Evolutionary conservation across 2,329 filamentous ascomycete species (phyloP).

Genomic region (Cryoendolithus antarcticus): DNA sequence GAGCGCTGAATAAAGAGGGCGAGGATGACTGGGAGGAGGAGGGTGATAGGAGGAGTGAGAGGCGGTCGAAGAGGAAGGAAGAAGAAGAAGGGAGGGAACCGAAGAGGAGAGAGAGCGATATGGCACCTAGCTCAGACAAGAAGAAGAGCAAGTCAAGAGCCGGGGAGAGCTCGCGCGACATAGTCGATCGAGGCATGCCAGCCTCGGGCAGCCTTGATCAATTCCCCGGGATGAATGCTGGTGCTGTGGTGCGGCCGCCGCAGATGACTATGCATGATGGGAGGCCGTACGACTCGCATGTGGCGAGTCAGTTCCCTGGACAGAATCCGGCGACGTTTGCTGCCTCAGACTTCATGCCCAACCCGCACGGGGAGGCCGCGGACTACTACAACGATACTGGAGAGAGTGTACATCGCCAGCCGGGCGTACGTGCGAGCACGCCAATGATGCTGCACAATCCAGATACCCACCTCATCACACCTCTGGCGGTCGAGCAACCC

Average conservation of each 20-base stretch:
- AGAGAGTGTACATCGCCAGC: conserved; percentile 46
- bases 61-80: conserved; percentile 12
- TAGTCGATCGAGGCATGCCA: conserved; percentile 4
- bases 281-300: conserved; percentile 17
- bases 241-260: too few species aligned
- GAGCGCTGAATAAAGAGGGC: conserved; percentile 18
- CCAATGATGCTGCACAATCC: conserved; percentile 43
- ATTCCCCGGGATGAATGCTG: conserved; percentile 20
- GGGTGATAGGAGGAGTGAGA: conserved; percentile 16
- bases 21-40: conserved; percentile 24
- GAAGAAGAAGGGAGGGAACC: too few species aligned
- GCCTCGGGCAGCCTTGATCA: conserved; percentile 18
- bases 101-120: too few species aligned
- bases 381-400: conserved; percentile 53
- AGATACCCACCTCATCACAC: conserved; percentile 41
- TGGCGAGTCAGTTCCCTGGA: conserved; percentile 44
- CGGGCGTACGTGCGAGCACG: conserved; percentile 43
- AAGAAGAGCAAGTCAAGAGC: too few species aligned
- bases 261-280: too few species aligned
- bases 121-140: too few species aligned
- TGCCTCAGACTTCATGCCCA: conserved; percentile 32
- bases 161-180: conserved; percentile 4
- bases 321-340: conserved; percentile 38
- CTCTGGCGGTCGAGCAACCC: conserved; percentile 39
- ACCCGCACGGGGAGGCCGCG: conserved; percentile 38